Evolutionary conservation across 2,329 filamentous ascomycete species (phyloP), one percentile per base, ranked within the genome.

Genomic region (Teratosphaeria gauchensis): DNA sequence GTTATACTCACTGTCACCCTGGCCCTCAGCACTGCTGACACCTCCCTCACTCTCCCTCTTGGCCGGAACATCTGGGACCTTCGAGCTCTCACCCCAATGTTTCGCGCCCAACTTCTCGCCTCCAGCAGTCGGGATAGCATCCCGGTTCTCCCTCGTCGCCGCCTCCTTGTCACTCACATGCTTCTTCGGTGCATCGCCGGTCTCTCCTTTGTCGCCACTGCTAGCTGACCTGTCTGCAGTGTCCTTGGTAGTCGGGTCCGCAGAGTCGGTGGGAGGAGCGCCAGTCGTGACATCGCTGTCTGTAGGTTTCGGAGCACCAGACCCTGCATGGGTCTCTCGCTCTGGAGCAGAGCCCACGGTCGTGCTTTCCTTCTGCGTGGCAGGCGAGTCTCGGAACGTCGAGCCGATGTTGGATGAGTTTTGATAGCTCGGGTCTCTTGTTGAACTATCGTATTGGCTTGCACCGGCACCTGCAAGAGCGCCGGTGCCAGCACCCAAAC

Each of bases 11-110:
- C 69, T 54, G 35, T 59, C 64, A 6, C 67, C 63, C 55, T 71
- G 68, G 9, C 68, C 68, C 6, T 61, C 64, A 11, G 14, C 51
- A 58, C 65, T 66, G 51, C 64, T 60, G 35, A 67, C 57, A 54
- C 61, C 61, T 12, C 48, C 56, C n/a, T 55, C 56, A 21, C 52
- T 33, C 19, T 46, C 58, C 51, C 59, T 57, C 24, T 56, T 56
- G 19, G 54, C 46, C 28, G 69, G 69, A 48, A 63, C 61, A 16
- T 71, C 70, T 11, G 70, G 68, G 14, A 72, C 64, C 16, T 68
- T 65, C 56, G 69, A 61, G 64, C 69, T 71, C 66, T 71, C 69
- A 53, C 70, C 70, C 69, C 68, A 71, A 60, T 71, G 68, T 62
- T 68, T 66, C 58, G 66, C 61, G 48, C 70, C 70, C 2, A 71